Percentiles rank a stretch among this genome's conserved stretches.
phyloP scores from a whole-genome alignment of 352 stramenopile genomes.

The Pythium myriotylum region DNA sequence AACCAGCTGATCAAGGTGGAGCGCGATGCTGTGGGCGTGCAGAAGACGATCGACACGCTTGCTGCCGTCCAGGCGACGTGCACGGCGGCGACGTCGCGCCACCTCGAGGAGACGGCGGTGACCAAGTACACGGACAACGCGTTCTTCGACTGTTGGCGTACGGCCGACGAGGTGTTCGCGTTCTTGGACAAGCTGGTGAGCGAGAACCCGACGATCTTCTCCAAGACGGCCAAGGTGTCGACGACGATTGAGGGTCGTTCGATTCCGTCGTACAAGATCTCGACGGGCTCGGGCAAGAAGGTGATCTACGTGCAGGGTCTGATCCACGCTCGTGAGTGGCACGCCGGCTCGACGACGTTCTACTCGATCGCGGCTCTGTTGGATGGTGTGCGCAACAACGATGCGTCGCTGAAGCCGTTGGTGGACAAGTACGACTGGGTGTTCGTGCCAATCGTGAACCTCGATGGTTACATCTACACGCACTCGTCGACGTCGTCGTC shows the following conservation, averaged over 20 bases:
- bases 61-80: conserved; percentile 6
- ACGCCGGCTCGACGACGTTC: conserved; percentile 22
- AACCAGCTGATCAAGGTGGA: conserved; percentile 12
- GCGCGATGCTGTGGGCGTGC: conserved; percentile 11
- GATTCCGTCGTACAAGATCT: conserved; percentile 36
- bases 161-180: conserved; percentile 25
- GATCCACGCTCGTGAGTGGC: conserved; percentile 38
- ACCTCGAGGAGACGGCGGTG: conserved; percentile 11
- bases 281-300: conserved; percentile 12
- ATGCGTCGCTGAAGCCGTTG: conserved; percentile 14
- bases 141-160: conserved; percentile 42
- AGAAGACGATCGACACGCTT: conserved; percentile 3
- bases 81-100: conserved; percentile 7
- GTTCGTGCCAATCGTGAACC: conserved; percentile 39
- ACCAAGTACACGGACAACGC: conserved; percentile 32
- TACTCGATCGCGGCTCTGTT: conserved; percentile 28
- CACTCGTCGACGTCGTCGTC: conserved; percentile 20
- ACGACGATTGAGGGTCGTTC: conserved; percentile 23
- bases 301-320: conserved; percentile 30
- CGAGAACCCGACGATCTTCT: conserved; percentile 28
- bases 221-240: conserved; percentile 28
- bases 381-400: conserved; percentile 20
- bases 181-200: conserved; percentile 29
- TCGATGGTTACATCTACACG: conserved; percentile 31
- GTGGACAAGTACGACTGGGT: conserved; percentile 36